Evolutionary conservation across 768 basidiomycete genomes (phyloP).

Genomic region (Termitomyces sp.): DNA sequence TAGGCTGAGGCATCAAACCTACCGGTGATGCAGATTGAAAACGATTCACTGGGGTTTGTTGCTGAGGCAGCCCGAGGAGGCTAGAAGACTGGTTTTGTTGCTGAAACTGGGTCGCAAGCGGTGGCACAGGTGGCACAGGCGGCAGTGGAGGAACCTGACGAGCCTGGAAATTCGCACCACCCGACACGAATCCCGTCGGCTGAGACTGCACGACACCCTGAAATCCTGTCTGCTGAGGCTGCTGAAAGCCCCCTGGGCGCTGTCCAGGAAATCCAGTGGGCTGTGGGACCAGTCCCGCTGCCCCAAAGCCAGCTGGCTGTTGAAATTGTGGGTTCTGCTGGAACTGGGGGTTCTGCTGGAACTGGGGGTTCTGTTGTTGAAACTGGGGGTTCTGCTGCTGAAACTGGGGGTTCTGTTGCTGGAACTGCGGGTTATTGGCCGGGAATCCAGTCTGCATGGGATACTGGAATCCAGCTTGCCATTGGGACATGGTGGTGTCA

Average conservation of each 20-base stretch:
- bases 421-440: constrained; percentile 18
- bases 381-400: background rate
- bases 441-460: constrained; percentile 70
- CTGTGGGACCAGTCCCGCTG: constrained; percentile 50
- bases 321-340: constrained; percentile 29
- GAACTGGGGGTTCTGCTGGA: constrained; percentile 22
- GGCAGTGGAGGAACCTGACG: constrained; percentile 30
- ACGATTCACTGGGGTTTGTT: constrained; percentile 35
- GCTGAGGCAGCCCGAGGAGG: constrained; percentile 31
- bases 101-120: constrained; percentile 58
- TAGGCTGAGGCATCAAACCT: constrained; percentile 45
- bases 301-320: constrained; percentile 23
- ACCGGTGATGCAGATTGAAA: constrained; percentile 58
- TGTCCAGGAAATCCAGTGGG: constrained; percentile 51
- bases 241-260: constrained; percentile 39
- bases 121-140: constrained; percentile 45
- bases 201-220: constrained; percentile 44
- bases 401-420: background rate
- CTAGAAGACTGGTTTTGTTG: constrained; percentile 32
- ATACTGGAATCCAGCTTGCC: constrained; percentile 68
- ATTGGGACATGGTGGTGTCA: constrained; percentile 61
- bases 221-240: constrained; percentile 54
- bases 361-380: constrained; percentile 10
- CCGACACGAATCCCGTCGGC: constrained; percentile 43
- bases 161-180: constrained; percentile 28